Evolutionary conservation across 2,329 filamentous ascomycete genomes (phyloP).

Genomic region (Cladophialophora chaetospira): DNA sequence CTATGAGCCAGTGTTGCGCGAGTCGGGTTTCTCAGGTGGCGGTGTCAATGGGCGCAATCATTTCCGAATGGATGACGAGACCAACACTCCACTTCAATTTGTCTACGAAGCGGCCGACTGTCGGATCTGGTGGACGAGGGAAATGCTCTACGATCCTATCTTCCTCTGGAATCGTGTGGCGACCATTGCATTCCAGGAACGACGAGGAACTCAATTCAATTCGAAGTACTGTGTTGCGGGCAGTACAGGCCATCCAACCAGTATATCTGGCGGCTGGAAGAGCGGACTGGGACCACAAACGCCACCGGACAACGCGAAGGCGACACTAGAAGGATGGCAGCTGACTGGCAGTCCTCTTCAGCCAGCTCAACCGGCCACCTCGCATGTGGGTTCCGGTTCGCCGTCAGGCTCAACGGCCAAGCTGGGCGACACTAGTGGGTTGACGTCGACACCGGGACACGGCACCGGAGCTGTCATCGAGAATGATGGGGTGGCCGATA

Average conservation of each 20-base stretch:
- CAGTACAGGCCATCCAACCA: constrained; percentile 28
- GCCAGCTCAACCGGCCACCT: neutral
- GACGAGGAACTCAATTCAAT: constrained; percentile 26
- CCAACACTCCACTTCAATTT: constrained; percentile 59
- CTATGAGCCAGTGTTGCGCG: constrained; percentile 15
- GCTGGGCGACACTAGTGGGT: neutral
- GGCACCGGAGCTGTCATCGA: neutral
- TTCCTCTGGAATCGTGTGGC: constrained; percentile 55
- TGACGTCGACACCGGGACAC: neutral
- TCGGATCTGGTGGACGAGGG: constrained; percentile 59
- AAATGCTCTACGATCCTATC: constrained; percentile 55
- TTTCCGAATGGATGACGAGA: constrained; percentile 47
- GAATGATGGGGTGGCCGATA: constrained; percentile 1
- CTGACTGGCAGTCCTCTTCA: constrained; percentile 19
- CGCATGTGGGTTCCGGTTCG: neutral
- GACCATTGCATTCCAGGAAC: constrained; percentile 40
- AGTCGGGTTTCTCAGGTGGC: constrained; percentile 34
- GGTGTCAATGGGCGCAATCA: constrained; percentile 50
- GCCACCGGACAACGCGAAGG: constrained; percentile 19
- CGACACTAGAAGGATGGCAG: constrained; percentile 24
- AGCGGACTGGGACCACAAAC: constrained; percentile 24
- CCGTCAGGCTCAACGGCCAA: neutral
- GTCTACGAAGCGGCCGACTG: constrained; percentile 63
- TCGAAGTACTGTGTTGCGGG: constrained; percentile 27
- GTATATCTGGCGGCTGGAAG: constrained; percentile 30